Evolutionary conservation across 225 moss, liverwort and hornwort genomes (phyloP), one percentile per base, ranked within the genome.

Genomic region (Pseudisothecium myosuroides): DNA sequence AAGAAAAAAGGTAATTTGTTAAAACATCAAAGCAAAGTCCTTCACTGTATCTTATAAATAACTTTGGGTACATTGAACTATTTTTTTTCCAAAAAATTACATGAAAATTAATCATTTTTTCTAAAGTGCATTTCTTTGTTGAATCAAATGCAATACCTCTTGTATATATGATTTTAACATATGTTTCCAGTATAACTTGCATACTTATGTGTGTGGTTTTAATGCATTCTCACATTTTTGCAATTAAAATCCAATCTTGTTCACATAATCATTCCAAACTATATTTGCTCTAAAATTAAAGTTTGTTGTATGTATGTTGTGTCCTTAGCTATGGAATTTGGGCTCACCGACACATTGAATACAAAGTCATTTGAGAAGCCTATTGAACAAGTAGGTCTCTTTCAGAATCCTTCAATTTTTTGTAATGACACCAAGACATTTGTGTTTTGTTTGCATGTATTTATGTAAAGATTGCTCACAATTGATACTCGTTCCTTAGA

Each of bases 321-420:
- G 12, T 8, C 15, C 4, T 31, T 84, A 95, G 95, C 90, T 49
- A 80, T 93, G 92, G 95, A 92, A 31, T 94, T 98, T 82, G 98
- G 98, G 18, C 84, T 96, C 45, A 98, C 96, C 0, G 96, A 96
- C 75, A 92, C 93, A 17, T 84, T 98, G 61, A 98, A 98, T 82
- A 94, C 93, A 62, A 94, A 93, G 39, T 96, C 95, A 27, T 93
- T 92, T 71, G 93, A 95, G 2, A 94, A 91, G 84, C 95, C 96
- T 36, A 90, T 96, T 74, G 92, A 95, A 77, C 69, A 96, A 92
- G 98, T 96, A 76, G n/a, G 61, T 6, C 8, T 68, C 7, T 0
- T 71, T 62, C 1, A 22, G 1, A 74, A 41, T 39, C 22, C 27
- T 74, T 39, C 18, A 34, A 14, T 41, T 76, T 76, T 4, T 88